Evolutionary conservation across 148 eudicot species (phyloP).

Genomic region (Fallopia convolvulus): DNA sequence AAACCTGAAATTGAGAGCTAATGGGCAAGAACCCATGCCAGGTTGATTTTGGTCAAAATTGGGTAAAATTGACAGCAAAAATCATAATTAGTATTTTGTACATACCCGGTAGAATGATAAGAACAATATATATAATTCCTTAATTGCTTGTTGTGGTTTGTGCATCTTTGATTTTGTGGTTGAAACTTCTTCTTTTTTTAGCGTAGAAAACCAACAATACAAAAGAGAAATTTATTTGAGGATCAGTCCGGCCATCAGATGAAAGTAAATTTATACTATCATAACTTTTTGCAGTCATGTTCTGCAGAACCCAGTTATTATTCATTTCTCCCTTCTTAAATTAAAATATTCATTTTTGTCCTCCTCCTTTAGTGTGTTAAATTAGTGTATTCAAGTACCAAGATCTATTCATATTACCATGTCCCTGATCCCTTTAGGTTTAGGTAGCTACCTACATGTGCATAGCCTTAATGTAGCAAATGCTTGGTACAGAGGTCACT

Average conservation of each 20-base stretch:
- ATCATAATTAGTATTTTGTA: background rate
- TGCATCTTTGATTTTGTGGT: background rate
- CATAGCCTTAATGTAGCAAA: too few relatives aligned
- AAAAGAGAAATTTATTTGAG: background rate
- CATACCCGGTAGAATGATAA: background rate
- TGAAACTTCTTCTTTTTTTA: background rate
- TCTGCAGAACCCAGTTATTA: slow-evolving; percentile 16
- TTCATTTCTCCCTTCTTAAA: background rate
- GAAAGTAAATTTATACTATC: slow-evolving; percentile 3
- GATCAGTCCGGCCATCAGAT: background rate
- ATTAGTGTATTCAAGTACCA: slow-evolving; percentile 39
- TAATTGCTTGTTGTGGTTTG: background rate
- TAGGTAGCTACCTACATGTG: too few relatives aligned
- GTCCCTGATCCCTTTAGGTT: too few relatives aligned
- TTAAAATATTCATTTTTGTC: background rate
- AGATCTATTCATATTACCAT: slow-evolving; percentile 19
- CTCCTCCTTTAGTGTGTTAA: background rate
- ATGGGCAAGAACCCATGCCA: background rate
- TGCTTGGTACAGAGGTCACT: too few relatives aligned
- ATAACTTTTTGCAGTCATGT: slow-evolving; percentile 18
- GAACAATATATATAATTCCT: background rate
- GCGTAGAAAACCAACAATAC: background rate
- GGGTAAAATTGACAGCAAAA: background rate
- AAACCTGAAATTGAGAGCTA: background rate
- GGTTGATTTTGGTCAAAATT: background rate